These are phyloP conservation scores for Fusarium cicatricum DNA, from an alignment of 2,329 filamentous ascomycete genomes.

Conservation along the genomic window DNA sequence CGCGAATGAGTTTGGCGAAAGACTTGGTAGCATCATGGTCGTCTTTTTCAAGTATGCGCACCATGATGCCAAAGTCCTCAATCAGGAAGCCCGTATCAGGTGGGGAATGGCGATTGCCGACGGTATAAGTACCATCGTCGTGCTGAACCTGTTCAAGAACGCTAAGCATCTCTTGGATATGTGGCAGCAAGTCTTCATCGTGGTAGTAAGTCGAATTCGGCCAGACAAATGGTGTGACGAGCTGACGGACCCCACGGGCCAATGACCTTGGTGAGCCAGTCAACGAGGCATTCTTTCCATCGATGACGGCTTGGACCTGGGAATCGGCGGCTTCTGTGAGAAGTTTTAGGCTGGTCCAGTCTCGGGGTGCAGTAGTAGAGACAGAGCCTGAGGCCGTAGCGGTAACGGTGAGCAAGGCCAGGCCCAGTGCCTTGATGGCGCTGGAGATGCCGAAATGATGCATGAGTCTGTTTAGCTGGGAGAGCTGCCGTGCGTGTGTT, in stretches of 20 bases:
- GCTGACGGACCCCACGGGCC: neutral
- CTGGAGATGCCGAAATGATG: neutral
- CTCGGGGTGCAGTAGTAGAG: neutral
- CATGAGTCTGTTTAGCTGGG: neutral
- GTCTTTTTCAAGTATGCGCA: neutral
- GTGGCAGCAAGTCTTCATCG: neutral
- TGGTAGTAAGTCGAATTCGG: conserved; percentile 1
- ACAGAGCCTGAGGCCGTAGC: neutral
- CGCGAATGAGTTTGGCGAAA: neutral
- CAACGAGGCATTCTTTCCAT: neutral
- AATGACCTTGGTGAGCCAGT: neutral
- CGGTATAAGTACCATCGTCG: neutral
- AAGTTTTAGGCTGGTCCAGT: neutral
- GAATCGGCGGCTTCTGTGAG: neutral
- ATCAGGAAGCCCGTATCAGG: conserved; percentile 1
- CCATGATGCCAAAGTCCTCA: neutral
- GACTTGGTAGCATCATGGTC: neutral
- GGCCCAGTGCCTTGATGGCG: neutral
- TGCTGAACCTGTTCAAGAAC: neutral
- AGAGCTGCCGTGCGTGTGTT: neutral
- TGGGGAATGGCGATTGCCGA: neutral
- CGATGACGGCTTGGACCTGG: neutral
- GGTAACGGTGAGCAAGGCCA: neutral
- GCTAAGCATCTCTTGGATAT: neutral
- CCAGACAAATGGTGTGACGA: neutral